Base-by-base conservation (phyloP, 2,329 filamentous ascomycete species). In the Cercospora nicotianae region DNA sequence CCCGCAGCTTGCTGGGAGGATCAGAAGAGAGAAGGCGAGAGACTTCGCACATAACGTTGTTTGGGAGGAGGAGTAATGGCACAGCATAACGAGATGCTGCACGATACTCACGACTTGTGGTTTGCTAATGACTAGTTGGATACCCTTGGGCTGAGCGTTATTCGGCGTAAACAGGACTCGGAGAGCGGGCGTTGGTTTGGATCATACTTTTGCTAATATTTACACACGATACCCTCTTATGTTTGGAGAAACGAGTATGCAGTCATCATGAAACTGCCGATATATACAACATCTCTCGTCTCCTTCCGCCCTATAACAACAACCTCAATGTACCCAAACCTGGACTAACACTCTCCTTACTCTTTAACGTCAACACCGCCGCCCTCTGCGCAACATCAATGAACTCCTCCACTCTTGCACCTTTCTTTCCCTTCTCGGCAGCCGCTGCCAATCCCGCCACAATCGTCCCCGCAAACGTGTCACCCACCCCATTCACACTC, bases 401-500 rank as follows among this genome's bases (percentile, higher is more conserved):
- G 64, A 95, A 79, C 58, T 90, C 85, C 69, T 88, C 85, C 13
- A 89, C 77, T 20, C 73, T 75, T 66, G 75, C 88, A 80, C 67
- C 87, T 78, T 18, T 55, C 73, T 70, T 66, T 28, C 77, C 77
- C 20, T 57, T 23, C 33, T 36, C 48, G 3, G 26, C 74, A 18
- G n/a, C 55, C 7, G 84, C 86, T 0, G 89, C 89, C 72, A 98
- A 78, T 0, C 91, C 92, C 1, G 93, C 90, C n/a, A 97, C 83
- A 65, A 97, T 74, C 13, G 93, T 90, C 0, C 94, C 95, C 8
- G 96, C 83, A 78, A 98, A 94, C 0, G 95, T 97, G 80, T 99
- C 95, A 0, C 95, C 95, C 2, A 93, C 93, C 0, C 94, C 95
- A 77, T 98, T 98, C 9, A 98, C 94, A 58, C 93, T 97, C 1